Evolutionary conservation across 805 yeast species (phyloP).

Genomic region (Nakazawaea holstii): DNA sequence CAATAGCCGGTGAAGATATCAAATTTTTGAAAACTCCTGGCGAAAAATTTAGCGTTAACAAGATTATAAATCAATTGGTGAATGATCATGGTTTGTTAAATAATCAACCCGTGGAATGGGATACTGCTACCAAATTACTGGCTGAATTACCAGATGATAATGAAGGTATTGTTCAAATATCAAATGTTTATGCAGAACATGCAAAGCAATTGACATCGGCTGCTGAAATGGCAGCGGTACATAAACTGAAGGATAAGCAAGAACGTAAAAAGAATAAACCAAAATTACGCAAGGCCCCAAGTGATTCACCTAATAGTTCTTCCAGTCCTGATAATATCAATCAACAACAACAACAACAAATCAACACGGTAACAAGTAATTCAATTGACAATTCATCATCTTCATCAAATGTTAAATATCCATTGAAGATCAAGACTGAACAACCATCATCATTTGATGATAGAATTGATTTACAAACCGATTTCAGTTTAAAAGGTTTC

Average conservation of each 20-base stretch:
- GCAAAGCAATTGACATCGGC: constrained; percentile 8
- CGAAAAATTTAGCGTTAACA: constrained; percentile 34
- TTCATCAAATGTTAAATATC: neutral
- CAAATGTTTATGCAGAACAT: constrained; percentile 31
- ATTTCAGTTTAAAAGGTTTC: constrained; percentile 5
- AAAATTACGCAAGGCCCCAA: neutral
- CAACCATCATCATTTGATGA: neutral
- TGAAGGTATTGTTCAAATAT: constrained; percentile 21
- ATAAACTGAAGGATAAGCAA: constrained; percentile 5
- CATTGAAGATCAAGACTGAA: constrained; percentile 1
- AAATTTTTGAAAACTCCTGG: constrained; percentile 12
- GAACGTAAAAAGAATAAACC: neutral
- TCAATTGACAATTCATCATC: neutral
- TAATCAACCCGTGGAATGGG: constrained; percentile 39
- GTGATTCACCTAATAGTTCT: constrained; percentile 1
- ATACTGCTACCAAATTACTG: constrained; percentile 36
- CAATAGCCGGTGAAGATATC: constrained; percentile 13
- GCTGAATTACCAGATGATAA: constrained; percentile 26
- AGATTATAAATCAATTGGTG: constrained; percentile 38
- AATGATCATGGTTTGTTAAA: constrained; percentile 33
- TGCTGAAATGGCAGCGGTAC: neutral
- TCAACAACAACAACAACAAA: neutral
- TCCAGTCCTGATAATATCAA: constrained; percentile 1
- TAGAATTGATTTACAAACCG: neutral
- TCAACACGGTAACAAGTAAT: neutral